These are phyloP conservation scores for Fagopyrum esculentum DNA, from an alignment of 148 eudicot species.

Conservation along the genomic window DNA sequence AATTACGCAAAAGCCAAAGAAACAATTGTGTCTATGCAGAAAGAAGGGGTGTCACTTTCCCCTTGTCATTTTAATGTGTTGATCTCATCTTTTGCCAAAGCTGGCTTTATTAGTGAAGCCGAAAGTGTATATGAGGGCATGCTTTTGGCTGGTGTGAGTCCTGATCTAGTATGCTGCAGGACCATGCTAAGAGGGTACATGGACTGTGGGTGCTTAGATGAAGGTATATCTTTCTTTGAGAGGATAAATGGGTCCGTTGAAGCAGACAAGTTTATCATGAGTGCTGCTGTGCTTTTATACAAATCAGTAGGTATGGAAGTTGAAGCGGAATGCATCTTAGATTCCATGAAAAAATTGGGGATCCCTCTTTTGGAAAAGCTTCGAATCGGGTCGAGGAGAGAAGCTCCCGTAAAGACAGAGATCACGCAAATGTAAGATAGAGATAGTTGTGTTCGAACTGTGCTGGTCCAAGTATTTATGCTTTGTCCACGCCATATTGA, in stretches of 20 bases:
- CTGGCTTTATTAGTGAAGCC: constrained; percentile 43
- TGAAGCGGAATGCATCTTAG: constrained; percentile 35
- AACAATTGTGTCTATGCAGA: constrained; percentile 43
- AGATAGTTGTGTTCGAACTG: not conserved
- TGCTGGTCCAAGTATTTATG: not conserved
- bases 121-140: constrained; percentile 34
- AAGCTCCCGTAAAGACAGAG: not conserved
- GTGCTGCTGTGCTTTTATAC: constrained; percentile 67
- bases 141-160: constrained; percentile 26
- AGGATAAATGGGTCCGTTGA: constrained; percentile 26
- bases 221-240: constrained; percentile 57
- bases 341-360: constrained; percentile 35
- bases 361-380: constrained; percentile 39
- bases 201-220: constrained; percentile 40
- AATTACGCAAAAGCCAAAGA: constrained; percentile 48
- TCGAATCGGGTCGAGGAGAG: constrained; percentile 36
- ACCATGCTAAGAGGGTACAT: constrained; percentile 44
- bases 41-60: constrained; percentile 39
- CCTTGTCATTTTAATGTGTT: constrained; percentile 61
- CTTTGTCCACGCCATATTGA: not conserved
- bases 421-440: not conserved
- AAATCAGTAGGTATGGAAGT: constrained; percentile 35
- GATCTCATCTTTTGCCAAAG: constrained; percentile 36
- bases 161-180: constrained; percentile 37
- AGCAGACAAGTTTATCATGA: constrained; percentile 55